Conservation (phyloP, 1,284 basidiomycete species). For the Trametes sp. region DNA sequence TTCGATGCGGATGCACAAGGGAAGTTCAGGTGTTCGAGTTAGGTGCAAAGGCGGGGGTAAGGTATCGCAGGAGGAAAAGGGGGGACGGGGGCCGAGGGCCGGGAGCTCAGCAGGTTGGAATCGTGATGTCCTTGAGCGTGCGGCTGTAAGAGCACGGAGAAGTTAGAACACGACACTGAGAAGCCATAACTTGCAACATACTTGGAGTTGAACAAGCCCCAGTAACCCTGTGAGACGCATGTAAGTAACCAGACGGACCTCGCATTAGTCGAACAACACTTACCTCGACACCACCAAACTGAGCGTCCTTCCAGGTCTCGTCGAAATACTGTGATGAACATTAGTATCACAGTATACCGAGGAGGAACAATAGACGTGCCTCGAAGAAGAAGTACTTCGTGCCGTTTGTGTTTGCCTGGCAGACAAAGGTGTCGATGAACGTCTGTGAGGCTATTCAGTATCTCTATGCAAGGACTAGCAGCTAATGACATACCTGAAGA, state of each 20-base stretch:
- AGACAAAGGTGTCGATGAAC: constrained; percentile 89
- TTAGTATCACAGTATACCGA: not conserved
- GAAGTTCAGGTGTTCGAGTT: too few relatives aligned
- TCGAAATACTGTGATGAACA: constrained; percentile 70
- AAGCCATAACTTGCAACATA: constrained; percentile 40
- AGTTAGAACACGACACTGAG: too few relatives aligned
- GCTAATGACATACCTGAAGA: constrained; percentile 50
- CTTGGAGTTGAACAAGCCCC: constrained; percentile 72
- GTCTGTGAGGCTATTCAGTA: constrained; percentile 35
- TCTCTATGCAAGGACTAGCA: too few relatives aligned
- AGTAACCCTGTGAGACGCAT: constrained; percentile 49
- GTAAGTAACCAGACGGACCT: constrained; percentile 10
- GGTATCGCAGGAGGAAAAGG: constrained; percentile 17
- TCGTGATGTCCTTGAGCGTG: constrained; percentile 31
- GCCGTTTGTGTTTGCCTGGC: constrained; percentile 82
- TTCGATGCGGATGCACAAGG: constrained; percentile 2
- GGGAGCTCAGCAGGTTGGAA: constrained; percentile 23
- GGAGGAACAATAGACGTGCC: constrained; percentile 45
- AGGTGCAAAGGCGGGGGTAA: not conserved
- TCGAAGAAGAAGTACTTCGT: constrained; percentile 91
- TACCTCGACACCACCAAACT: constrained; percentile 90
- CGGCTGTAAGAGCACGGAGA: constrained; percentile 17
- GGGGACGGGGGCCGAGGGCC: not conserved
- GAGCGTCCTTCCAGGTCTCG: constrained; percentile 82
- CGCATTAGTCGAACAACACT: too few relatives aligned